Base-by-base conservation (phyloP, 2,329 filamentous ascomycete species). In the Ophiocordyceps robertsii region DNA sequence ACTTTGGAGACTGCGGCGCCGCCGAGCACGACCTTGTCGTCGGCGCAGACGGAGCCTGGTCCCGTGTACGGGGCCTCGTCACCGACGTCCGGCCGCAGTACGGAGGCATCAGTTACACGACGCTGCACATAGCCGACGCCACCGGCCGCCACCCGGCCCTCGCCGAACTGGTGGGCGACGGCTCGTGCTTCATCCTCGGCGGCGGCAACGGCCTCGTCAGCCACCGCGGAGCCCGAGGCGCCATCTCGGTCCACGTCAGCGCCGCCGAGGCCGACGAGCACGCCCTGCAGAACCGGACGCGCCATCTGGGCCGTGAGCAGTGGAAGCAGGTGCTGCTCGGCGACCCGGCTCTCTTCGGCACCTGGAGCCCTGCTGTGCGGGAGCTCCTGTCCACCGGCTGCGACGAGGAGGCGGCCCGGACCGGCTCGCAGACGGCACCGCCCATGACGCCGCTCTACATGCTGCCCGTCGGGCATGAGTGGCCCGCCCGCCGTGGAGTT, bases 401-500 rank as follows among this genome's bases (percentile, higher is more conserved):
- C 37, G 52, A 56, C 29, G 56, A 57, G 11, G 49, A 55, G 9
- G 40, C 46, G 12, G 40, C 46, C 14, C 47, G 55, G 14, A 40
- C 46, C 0, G 43, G 36, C 2, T 43, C 50, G 5, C 37, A 46
- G 2, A 47, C 45, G 10, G 40, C 57, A 2, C 42, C 42, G 1
- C 35, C 39, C 10, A 17, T 56, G 21, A 52, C 50, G 38, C 49
- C 55, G 0, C 43, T 63, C 1, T 56, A 58, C 48, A 62, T 62
- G 44, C 57, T 77, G 1, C 69, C 72, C 0, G 46, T 66, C 2
- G 64, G 64, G 1, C 46, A 60, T 12, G 40, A 40, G 1, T 77
- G 72, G 70, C 46, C 60, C 6, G 46, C 58, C 11, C 51, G 55
- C 4, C 32, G 57, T 0, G 67, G 70, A 3, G 57, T 67, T 4